These are phyloP conservation scores for Calonectria hongkongensis DNA, from an alignment of 2,329 filamentous ascomycete species.

Conservation along the genomic window DNA sequence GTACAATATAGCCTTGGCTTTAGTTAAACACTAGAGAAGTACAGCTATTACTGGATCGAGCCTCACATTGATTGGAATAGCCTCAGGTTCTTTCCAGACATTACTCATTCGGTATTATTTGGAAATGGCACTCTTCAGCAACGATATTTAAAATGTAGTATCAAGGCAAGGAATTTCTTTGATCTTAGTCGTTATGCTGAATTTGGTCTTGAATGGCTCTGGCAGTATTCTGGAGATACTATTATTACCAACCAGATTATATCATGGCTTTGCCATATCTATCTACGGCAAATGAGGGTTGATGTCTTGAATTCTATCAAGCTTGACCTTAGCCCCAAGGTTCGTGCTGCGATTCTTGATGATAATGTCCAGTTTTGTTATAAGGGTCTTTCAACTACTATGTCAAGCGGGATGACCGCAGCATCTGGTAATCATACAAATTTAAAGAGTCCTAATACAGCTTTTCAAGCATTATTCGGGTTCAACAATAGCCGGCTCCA, in stretches of 20 bases:
- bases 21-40: conserved; percentile 36
- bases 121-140: conserved; percentile 28
- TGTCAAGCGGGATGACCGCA: conserved; percentile 15
- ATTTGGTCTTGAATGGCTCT: conserved; percentile 32
- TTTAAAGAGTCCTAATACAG: conserved; percentile 30
- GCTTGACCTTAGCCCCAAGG: conserved; percentile 5
- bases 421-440: conserved; percentile 27
- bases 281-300: conserved; percentile 35
- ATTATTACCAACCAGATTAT: conserved; percentile 23
- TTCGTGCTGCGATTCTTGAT: conserved; percentile 12
- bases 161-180: conserved; percentile 34
- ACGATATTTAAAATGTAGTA: conserved; percentile 30
- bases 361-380: conserved; percentile 29
- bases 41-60: conserved; percentile 36
- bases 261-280: conserved; percentile 34
- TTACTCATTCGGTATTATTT: conserved; percentile 35
- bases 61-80: conserved; percentile 30
- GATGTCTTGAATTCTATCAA: conserved; percentile 28
- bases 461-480: conserved; percentile 27
- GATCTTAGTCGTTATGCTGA: conserved; percentile 32
- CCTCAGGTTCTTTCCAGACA: conserved; percentile 29
- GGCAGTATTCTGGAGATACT: conserved; percentile 2
- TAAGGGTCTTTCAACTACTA: conserved; percentile 29
- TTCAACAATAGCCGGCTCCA: conserved; percentile 22
- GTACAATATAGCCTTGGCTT: conserved; percentile 31